Base-by-base conservation (phyloP, 257 asterid species). In the Primulina eburnea region DNA sequence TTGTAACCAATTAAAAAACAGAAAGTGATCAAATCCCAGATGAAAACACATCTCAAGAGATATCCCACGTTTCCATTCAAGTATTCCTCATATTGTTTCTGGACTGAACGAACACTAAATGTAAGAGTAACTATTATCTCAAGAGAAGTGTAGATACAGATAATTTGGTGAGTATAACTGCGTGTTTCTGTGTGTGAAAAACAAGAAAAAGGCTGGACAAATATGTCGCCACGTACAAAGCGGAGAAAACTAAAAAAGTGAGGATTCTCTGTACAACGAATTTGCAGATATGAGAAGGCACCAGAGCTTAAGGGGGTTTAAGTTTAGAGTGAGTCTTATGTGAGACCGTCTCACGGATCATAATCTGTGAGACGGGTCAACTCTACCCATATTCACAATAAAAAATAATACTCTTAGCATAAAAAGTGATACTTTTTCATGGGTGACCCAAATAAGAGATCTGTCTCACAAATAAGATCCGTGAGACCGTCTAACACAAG, bases 1-100 rank as follows among this genome's bases (percentile, higher is more conserved):
- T 47, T 32, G 21, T 47, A 53, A 43, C 38, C 20, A 12, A 12
- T 59, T 6, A 4, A 50, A 50, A 50, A 50, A 50, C 52, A 52
- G 33, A 21, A 50, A 50, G 57, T 17, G 57, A 18, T 50, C 20
- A 16, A 17, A 59, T 65, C 65, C 64, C 70, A 73, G 75, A 65
- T 70, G 71, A 66, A 78, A 78, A 35, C 59, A 78, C 21, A 67
- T 56, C 80, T 40, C 60, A 60, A 52, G 52, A 59, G 11, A 63
- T 60, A n/a, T 20, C 57, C 76, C 34, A 32, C 33, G 53, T 62
- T 6, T 61, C 28, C 60, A 62, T 47, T 35, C 70, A 57, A 16
- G 56, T 50, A 50, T 50, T 16, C 65, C 73, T 65, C 75, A 8
- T 24, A 7, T 43, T 60, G 68, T 24, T 50, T 50, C 57, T 17